Conservation (phyloP, 140 eudicot species). For the Bidens hawaiensis region DNA sequence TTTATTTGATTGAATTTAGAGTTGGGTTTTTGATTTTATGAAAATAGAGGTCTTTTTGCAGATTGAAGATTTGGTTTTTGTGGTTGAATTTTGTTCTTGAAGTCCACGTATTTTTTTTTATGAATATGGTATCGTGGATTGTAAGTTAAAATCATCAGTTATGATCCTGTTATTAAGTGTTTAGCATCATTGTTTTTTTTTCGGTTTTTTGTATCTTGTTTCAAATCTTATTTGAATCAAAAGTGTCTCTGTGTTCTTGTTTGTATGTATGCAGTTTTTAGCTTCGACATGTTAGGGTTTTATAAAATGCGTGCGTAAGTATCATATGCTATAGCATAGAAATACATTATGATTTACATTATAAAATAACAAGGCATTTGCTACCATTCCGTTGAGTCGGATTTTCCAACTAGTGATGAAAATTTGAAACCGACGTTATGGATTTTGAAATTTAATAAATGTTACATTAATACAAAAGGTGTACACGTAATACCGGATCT, state of each 20-base stretch:
- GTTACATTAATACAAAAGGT: neutral
- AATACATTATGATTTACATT: neutral
- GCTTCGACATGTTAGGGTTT: neutral
- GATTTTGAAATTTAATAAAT: conserved; percentile 1
- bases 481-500: conserved; percentile 2
- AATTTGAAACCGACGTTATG: conserved; percentile 3
- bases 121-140: neutral
- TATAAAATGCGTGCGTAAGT: neutral
- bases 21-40: conserved; percentile 18
- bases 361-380: neutral
- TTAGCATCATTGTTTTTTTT: neutral
- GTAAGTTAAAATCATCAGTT: neutral
- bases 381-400: neutral
- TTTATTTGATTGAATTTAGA: conserved; percentile 7
- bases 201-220: neutral
- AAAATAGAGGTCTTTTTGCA: conserved; percentile 2
- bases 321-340: neutral
- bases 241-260: neutral
- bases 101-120: neutral
- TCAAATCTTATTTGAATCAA: neutral
- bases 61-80: conserved; percentile 12
- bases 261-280: conserved; percentile 6
- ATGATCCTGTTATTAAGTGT: neutral
- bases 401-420: neutral
- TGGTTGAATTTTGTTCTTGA: neutral